Evolutionary conservation across 805 yeast genomes (phyloP), one percentile per base, ranked within the genome.

Genomic region (Wickerhamiella domercqiae): DNA sequence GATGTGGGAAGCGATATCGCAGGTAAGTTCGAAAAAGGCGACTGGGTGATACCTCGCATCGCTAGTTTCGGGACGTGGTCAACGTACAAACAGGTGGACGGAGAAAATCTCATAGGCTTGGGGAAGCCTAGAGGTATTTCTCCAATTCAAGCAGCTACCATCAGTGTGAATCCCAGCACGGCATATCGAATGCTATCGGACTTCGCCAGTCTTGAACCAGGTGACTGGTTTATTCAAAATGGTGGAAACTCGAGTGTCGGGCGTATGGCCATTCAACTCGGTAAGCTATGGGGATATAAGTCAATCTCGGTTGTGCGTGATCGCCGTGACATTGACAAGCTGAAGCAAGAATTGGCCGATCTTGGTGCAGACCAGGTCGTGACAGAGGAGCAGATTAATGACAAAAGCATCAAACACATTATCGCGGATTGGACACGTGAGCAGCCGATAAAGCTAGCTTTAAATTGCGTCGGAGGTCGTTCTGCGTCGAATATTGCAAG

Each of bases 201-300:
- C 57, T 79, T 72, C 55, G 71, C 61, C 37, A 64, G 71, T 39
- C 59, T 78, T 50, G 56, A 63, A 41, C 68, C 73, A 2, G 82
- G 82, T 15, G 66, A 86, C 56, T 90, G 94, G 94, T 71, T 90
- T 45, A 75, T 90, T 44, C 97, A 90, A 61, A 90, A 87, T 51
- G 98, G 95, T 22, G 97, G 94, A 25, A 90, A 83, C 47, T 82
- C 94, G 5, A 93, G 90, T 21, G 99, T 90, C 7, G 94, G 95
- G 4, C 74, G 83, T 48, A 75, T 79, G 48, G 97, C 94, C 5
- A 68, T 83, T 35, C 99, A 90, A 59, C 71, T 90, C 38, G 94
- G 81, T 21, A 71, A 72, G 46, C 63, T 74, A 21, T 66, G 78
- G 55, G 94, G 94, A 1, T 59, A 76, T 53, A 82, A 83, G 50